Conservation (phyloP, 345 rosid species). For the Acer yangbiense region DNA sequence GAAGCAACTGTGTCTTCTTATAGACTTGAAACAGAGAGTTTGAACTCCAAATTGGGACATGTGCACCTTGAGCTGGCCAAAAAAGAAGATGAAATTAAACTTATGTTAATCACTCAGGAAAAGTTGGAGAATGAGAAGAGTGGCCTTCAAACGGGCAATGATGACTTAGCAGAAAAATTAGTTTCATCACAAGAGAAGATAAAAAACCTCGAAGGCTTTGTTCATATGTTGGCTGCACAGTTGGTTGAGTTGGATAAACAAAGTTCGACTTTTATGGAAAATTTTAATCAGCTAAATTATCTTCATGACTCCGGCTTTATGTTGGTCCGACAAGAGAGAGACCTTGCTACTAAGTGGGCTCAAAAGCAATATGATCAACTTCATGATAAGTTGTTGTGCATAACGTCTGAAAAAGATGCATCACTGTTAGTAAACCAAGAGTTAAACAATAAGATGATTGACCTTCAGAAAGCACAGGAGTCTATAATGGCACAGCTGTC, state of each 20-base stretch:
- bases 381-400: constrained; percentile 48
- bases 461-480: constrained; percentile 64
- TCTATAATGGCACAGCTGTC: constrained; percentile 51
- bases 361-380: constrained; percentile 53
- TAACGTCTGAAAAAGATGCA: constrained; percentile 55
- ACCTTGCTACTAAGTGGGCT: constrained; percentile 48
- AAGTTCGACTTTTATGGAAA: constrained; percentile 43
- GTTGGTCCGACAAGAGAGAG: constrained; percentile 53
- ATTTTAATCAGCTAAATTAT: constrained; percentile 59
- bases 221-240: constrained; percentile 46
- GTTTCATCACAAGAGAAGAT: constrained; percentile 49
- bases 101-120: constrained; percentile 46
- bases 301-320: constrained; percentile 52
- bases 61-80: constrained; percentile 45
- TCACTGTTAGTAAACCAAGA: constrained; percentile 45
- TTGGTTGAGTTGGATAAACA: constrained; percentile 63
- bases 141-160: constrained; percentile 50
- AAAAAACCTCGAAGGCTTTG: constrained; percentile 52
- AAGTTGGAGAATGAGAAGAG: constrained; percentile 62
- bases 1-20: constrained; percentile 46
- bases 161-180: constrained; percentile 49
- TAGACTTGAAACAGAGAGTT: constrained; percentile 44
- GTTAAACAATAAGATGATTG: constrained; percentile 46
- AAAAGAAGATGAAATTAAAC: constrained; percentile 62
- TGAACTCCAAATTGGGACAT: constrained; percentile 62